phyloP scores from a whole-genome alignment of 176 grass and related monocot species.

The Musa itinerans region DNA sequence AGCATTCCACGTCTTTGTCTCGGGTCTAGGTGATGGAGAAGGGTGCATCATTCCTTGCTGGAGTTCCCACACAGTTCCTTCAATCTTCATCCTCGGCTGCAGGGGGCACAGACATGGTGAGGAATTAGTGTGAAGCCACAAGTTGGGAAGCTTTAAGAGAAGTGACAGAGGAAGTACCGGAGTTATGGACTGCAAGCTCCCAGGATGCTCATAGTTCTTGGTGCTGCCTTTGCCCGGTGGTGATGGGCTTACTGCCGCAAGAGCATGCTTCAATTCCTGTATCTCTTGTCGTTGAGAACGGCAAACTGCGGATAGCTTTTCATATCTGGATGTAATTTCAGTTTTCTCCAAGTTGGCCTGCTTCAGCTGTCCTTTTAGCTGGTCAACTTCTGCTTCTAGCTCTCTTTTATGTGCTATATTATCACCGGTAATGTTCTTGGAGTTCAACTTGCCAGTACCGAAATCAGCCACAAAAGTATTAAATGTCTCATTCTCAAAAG shows the following conservation, averaged over 20 bases:
- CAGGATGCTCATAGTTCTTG: constrained; percentile 16
- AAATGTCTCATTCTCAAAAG: constrained; percentile 18
- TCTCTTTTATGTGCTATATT: constrained; percentile 35
- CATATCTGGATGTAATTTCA: constrained; percentile 68
- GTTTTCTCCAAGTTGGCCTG: constrained; percentile 70
- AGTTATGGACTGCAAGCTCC: constrained; percentile 48
- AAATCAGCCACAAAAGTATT: constrained; percentile 51
- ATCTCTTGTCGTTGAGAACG: constrained; percentile 74
- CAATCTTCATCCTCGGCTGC: constrained; percentile 80
- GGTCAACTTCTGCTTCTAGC: constrained; percentile 55
- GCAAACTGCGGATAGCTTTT: constrained; percentile 76
- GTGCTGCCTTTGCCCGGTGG: constrained; percentile 32
- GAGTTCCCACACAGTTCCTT: constrained; percentile 73
- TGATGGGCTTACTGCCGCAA: constrained; percentile 19
- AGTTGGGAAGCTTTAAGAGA: too few species aligned
- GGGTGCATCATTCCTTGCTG: constrained; percentile 62
- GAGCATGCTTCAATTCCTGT: constrained; percentile 61
- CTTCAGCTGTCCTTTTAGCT: constrained; percentile 76
- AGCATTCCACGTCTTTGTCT: constrained; percentile 46
- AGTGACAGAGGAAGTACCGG: too few species aligned
- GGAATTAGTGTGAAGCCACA: too few species aligned
- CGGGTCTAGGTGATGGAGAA: constrained; percentile 35
- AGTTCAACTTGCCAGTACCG: constrained; percentile 29
- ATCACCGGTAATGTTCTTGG: constrained; percentile 13
- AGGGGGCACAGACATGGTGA: neutral